phyloP scores from a whole-genome alignment of 257 asterid species.

The Solanum sitiens region DNA sequence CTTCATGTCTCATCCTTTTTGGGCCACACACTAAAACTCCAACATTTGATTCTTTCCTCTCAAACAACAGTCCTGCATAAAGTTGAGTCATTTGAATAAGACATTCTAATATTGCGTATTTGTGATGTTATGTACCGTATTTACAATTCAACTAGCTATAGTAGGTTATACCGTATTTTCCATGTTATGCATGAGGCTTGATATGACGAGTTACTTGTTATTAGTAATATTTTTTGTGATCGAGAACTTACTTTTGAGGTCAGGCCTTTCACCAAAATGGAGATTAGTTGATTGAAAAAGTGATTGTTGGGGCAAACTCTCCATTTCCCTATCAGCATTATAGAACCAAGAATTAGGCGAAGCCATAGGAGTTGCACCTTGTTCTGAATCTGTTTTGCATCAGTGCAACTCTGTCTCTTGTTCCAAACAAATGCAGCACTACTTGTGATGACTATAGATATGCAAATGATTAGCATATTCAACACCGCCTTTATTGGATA shows the following conservation, averaged over 20 bases:
- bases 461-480: conserved; percentile 39
- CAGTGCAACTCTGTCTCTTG: conserved; percentile 30
- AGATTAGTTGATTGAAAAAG: conserved; percentile 40
- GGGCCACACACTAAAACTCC: conserved; percentile 87
- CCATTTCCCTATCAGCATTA: conserved; percentile 60
- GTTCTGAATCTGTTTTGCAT: conserved; percentile 40
- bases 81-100: not conserved
- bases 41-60: conserved; percentile 54
- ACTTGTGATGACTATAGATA: conserved; percentile 25
- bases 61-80: conserved; percentile 40
- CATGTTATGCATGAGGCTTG: not conserved
- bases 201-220: not conserved
- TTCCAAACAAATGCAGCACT: conserved; percentile 43
- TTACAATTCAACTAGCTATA: not conserved
- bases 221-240: not conserved
- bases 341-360: conserved; percentile 48
- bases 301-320: conserved; percentile 56
- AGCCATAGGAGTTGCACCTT: conserved; percentile 39
- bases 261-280: conserved; percentile 77
- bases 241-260: conserved; percentile 51
- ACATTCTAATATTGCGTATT: not conserved
- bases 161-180: not conserved
- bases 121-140: not conserved
- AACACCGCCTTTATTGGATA: conserved; percentile 19
- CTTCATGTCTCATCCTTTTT: conserved; percentile 66